Base-by-base conservation (phyloP, 1,139 yeast genomes). In the Starmera stellimalicola region DNA sequence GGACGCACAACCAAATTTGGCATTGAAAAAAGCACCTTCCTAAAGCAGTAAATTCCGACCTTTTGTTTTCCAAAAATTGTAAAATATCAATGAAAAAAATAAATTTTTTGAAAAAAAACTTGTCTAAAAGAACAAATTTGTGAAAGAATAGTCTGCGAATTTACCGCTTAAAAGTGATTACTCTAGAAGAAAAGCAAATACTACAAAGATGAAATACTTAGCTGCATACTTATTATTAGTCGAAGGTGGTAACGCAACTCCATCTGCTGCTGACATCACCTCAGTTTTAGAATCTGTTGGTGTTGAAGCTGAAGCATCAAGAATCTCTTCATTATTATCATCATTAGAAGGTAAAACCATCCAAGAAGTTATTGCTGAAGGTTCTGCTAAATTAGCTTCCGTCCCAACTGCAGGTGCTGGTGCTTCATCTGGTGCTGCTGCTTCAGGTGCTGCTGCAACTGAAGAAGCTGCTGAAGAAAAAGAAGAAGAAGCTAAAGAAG, bases 391-490 rank as follows among this genome's bases (percentile, higher is more conserved):
- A 77, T 82, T 91, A 63, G 88, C 97, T 54, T 74, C 96, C 50
- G 95, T 88, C 52, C 97, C 98, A 70, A 62, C 95, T 63, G 98
- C 95, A 68, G 96, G 91, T 71, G 88, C 95, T 60, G 88, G 88
- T 62, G 74, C 84, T 54, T 72, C 83, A 58, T 71, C 73, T 55
- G 72, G 71, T 59, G 77, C 70, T 55, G 76, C 73, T 60, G 78
- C 79, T 56, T 76, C 79, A 54, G 73, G 76, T 51, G 72, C 69
- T 55, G 77, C 64, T 55, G 84, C 67, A 55, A 80, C 71, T 47
- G 85, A 70, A 48, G 79, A 61, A 44, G 82, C 65, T 41, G 94
- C 71, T 49, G 94, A 67, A 44, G 94, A 67, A 48, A 91, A 65
- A 56, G 82, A 58, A 47, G 79, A 61, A 50, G 78, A 65, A 53